A percentile compares a stretch with the other conserved stretches of the same genome.
Conservation (phyloP, 306 rosid genomes). For the Vigna angularis region DNA sequence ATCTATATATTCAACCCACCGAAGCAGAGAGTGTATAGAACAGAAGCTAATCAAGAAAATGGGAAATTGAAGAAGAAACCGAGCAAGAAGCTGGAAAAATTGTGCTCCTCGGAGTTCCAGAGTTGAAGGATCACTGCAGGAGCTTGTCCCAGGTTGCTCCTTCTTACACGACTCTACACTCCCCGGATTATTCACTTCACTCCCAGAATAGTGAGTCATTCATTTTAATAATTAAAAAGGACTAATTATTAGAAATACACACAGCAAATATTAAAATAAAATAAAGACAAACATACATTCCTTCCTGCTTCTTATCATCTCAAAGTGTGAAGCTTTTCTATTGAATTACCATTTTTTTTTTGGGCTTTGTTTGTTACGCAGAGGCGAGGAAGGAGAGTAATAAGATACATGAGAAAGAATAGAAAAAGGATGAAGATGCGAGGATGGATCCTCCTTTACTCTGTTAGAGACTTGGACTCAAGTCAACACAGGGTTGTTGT, state of each 20-base stretch:
- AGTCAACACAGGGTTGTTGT: neutral
- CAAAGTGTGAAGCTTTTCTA: neutral
- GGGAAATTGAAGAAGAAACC: constrained; percentile 1
- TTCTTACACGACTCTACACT: neutral
- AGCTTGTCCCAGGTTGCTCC: neutral
- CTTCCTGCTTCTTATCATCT: constrained; percentile 4
- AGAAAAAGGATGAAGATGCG: neutral
- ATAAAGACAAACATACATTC: constrained; percentile 32
- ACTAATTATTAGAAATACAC: neutral
- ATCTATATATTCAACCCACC: neutral
- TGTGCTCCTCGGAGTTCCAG: neutral
- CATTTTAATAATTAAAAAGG: neutral
- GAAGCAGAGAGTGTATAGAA: neutral
- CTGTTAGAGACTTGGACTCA: neutral
- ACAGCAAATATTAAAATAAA: neutral
- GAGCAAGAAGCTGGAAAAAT: neutral
- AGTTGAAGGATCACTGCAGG: neutral
- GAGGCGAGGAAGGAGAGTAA: no score
- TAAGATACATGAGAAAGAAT: neutral
- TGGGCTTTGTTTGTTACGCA: neutral
- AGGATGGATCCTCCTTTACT: neutral
- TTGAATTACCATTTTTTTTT: neutral
- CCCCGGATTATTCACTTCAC: neutral
- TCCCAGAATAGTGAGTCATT: neutral
- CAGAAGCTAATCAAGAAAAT: neutral